Conservation (phyloP, 2,329 filamentous ascomycete genomes). For the Bipolaris sorokiniana region DNA sequence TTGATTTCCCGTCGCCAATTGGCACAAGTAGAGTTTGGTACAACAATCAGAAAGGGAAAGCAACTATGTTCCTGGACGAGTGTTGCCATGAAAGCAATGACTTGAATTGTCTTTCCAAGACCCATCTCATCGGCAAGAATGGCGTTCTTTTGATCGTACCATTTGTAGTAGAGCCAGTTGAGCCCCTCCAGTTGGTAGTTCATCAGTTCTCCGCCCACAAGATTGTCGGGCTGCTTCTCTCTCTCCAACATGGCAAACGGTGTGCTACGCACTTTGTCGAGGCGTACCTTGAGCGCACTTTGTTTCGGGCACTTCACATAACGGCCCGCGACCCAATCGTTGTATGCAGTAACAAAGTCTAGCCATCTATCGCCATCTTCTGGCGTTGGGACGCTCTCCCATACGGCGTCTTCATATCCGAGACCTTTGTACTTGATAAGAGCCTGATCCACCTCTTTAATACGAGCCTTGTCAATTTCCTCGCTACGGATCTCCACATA, state of each 20-base stretch:
- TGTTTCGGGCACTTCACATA: conserved; percentile 69
- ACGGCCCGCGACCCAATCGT: conserved; percentile 81
- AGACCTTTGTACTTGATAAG: conserved; percentile 93
- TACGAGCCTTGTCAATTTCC: conserved; percentile 72
- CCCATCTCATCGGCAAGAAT: conserved; percentile 99
- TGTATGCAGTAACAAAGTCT: conserved; percentile 82
- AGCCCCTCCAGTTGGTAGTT: conserved; percentile 90
- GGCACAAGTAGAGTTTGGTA: conserved; percentile 93
- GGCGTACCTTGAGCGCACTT: conserved; percentile 66
- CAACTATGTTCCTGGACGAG: conserved; percentile 68
- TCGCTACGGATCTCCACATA: conserved; percentile 65
- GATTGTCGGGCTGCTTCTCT: conserved; percentile 71
- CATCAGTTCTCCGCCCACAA: conserved; percentile 85
- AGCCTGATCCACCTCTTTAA: conserved; percentile 74
- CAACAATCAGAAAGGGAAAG: conserved; percentile 91
- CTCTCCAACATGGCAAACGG: conserved; percentile 73
- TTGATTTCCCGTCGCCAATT: conserved; percentile 98
- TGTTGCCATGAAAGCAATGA: conserved; percentile 80
- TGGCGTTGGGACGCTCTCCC: conserved; percentile 77
- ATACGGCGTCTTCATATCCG: conserved; percentile 86
- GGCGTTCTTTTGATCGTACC: conserved; percentile 79
- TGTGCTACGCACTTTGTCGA: conserved; percentile 69
- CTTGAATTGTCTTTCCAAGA: conserved; percentile 94
- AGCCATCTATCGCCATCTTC: conserved; percentile 73
- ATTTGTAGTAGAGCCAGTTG: conserved; percentile 95